Base-by-base conservation (phyloP, 129 eudicot genomes). In the Flaveria brownii region DNA sequence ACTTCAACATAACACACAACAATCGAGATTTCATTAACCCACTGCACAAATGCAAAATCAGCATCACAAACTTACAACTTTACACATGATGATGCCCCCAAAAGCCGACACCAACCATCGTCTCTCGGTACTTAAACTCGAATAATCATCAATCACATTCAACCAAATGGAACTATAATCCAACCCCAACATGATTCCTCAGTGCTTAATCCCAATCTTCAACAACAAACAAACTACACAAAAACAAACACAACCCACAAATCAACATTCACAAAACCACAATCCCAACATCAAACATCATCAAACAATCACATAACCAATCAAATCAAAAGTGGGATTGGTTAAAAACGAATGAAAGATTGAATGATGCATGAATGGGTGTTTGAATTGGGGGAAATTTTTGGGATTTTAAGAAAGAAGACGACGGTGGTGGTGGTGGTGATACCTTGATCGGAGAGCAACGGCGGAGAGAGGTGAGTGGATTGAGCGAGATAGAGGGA, bases 71-170 rank as follows among this genome's bases (percentile, higher is more conserved):
- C 92, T 85, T 74, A 91, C 96, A 80, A 80, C 47, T 85, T 85
- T 88, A 81, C 97, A 88, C 90, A 91, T 85, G 71, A 87, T 39
- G 70, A 91, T 73, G 74, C 92, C 92, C 11, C 78, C 88, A 73
- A 87, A 80, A 73, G 84, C 76, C 1, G 96, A 87, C 11, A 85
- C 51, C 26, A 89, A 68, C 96, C 96, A 89, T 49, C 71, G 69
- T 75, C 60, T 72, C 28, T 76, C 85, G 18, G 72, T 80, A 66
- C 73, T 77, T 39, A 71, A 79, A 78, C 78, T 22, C 8, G 77
- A 77, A 79, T 80, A 80, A 52, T 73, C 84, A 42, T 65, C 77
- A 11, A 86, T 46, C 45, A 76, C 76, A 23, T 80, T 45, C 57
- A 78, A 62, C 78, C 22, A 36, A 46, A 42, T 8, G 4, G 78